Evolutionary conservation across 1,284 basidiomycete genomes (phyloP).

Genomic region (Microbotryum violaceum): DNA sequence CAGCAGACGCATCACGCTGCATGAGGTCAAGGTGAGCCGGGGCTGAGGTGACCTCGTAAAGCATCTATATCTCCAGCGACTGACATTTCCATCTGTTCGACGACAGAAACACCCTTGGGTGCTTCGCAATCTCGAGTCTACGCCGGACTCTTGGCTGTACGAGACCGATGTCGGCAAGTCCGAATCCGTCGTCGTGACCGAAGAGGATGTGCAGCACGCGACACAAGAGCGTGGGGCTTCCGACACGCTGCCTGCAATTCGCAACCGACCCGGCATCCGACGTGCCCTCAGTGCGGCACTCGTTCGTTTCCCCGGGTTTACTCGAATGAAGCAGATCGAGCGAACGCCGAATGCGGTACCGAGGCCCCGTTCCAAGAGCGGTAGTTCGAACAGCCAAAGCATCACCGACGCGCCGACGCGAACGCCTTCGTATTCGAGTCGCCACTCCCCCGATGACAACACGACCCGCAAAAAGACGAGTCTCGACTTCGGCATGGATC

Average conservation of each 20-base stretch:
- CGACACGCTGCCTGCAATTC: conserved; percentile 20
- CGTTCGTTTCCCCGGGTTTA: conserved; percentile 26
- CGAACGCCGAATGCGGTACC: background rate
- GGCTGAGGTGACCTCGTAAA: conserved; percentile 1
- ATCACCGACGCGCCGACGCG: background rate
- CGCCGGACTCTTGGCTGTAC: conserved; percentile 68
- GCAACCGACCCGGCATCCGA: conserved; percentile 28
- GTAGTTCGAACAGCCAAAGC: conserved; percentile 19
- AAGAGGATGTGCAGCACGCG: conserved; percentile 72
- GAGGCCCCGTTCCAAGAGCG: conserved; percentile 25
- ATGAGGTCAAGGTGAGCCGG: conserved; percentile 68
- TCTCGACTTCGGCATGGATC: conserved; percentile 19
- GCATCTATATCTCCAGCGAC: background rate
- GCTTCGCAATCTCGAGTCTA: conserved; percentile 57
- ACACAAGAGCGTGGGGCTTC: conserved; percentile 29
- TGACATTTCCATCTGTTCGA: background rate
- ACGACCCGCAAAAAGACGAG: conserved; percentile 10
- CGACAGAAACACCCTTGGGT: conserved; percentile 59
- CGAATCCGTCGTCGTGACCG: conserved; percentile 60
- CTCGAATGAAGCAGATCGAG: conserved; percentile 20
- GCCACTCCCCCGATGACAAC: conserved; percentile 17
- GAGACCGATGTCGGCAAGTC: conserved; percentile 60
- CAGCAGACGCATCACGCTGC: conserved; percentile 66
- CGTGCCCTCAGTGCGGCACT: conserved; percentile 30
- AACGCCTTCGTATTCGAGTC: conserved; percentile 1